Conservation (phyloP, 306 rosid species). For the Inga laurina region DNA sequence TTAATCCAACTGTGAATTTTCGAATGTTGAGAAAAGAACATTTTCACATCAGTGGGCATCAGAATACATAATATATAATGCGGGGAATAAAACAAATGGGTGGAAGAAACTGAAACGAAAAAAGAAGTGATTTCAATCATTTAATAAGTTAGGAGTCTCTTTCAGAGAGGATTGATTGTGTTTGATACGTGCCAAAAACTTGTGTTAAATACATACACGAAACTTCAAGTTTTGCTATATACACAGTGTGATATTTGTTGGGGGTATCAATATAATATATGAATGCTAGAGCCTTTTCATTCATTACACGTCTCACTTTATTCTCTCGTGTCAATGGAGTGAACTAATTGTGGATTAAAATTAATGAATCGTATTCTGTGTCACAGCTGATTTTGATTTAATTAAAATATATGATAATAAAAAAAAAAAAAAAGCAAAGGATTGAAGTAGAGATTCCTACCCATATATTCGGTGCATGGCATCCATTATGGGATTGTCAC, state of each 20-base stretch:
- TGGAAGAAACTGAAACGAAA: neutral
- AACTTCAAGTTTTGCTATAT: neutral
- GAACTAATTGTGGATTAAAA: neutral
- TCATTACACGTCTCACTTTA: neutral
- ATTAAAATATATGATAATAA: neutral
- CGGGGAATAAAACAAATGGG: neutral
- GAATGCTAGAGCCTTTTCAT: neutral
- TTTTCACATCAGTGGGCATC: neutral
- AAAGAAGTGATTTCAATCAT: neutral
- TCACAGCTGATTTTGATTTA: neutral
- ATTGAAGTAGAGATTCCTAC: neutral
- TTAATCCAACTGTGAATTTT: constrained; percentile 5
- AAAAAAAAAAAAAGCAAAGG: neutral
- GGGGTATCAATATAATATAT: neutral
- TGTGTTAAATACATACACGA: neutral
- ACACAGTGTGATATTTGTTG: neutral
- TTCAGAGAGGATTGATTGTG: neutral
- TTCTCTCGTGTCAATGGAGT: neutral
- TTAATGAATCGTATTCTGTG: neutral
- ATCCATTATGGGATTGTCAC: constrained; percentile 9
- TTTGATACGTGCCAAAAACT: neutral
- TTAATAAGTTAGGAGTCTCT: neutral
- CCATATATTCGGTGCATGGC: neutral
- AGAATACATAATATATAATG: no score
- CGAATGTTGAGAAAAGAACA: constrained; percentile 26